Evolutionary conservation across 345 rosid genomes (phyloP).

Genomic region (Populus davidiana): DNA sequence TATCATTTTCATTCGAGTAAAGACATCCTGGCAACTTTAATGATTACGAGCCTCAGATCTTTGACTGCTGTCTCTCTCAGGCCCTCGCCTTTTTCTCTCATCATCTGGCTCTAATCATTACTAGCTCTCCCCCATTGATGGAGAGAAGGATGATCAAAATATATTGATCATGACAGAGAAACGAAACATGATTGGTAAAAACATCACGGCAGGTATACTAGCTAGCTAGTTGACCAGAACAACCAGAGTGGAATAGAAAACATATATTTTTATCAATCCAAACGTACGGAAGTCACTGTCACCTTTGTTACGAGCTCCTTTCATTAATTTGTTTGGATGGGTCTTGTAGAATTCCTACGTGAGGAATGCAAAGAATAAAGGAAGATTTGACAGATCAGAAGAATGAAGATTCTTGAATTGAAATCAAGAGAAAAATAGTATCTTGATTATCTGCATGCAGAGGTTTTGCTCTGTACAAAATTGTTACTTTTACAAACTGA

Average conservation of each 20-base stretch:
- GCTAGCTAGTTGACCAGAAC: background rate
- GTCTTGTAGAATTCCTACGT: too few relatives aligned
- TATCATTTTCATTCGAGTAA: conserved; percentile 41
- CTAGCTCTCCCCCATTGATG: background rate
- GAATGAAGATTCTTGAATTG: too few relatives aligned
- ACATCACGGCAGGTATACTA: background rate
- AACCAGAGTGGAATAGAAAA: too few relatives aligned
- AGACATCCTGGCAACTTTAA: conserved; percentile 31
- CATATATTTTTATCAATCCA: too few relatives aligned
- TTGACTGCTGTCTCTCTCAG: conserved; percentile 28
- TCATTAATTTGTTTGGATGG: background rate
- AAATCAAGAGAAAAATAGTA: too few relatives aligned
- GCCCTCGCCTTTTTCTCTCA: background rate
- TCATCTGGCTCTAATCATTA: background rate
- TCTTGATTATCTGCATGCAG: too few relatives aligned
- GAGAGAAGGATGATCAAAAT: background rate
- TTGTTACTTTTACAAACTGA: too few relatives aligned
- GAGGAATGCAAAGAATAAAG: too few relatives aligned
- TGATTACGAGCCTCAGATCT: conserved; percentile 34
- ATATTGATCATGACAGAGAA: background rate
- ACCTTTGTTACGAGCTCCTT: background rate
- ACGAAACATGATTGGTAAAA: background rate
- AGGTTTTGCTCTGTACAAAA: too few relatives aligned
- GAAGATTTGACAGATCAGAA: too few relatives aligned
- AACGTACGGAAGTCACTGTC: background rate